These are phyloP conservation scores for Phoma sp. DNA, from an alignment of 2,329 filamentous ascomycete genomes.

Conservation along the genomic window DNA sequence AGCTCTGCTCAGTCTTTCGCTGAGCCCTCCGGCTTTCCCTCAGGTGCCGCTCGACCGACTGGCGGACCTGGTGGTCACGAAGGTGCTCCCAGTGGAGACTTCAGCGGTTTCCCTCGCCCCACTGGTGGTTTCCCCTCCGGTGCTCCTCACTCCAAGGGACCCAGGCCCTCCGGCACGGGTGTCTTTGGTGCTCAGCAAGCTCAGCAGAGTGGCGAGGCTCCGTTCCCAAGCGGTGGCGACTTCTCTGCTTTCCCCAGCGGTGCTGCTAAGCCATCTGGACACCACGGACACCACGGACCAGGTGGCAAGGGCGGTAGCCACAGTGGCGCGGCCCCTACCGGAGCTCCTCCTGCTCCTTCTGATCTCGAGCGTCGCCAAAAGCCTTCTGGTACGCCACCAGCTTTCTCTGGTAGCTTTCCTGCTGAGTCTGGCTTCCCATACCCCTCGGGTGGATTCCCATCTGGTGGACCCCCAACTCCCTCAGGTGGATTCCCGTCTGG, in stretches of 20 bases:
- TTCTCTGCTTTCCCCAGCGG: slow-evolving; percentile 8
- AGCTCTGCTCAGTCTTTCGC: slow-evolving; percentile 11
- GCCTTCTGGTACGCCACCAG: background rate
- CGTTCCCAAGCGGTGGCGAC: slow-evolving; percentile 1
- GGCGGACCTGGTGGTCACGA: slow-evolving; percentile 1
- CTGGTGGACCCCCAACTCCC: background rate
- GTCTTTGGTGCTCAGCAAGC: too few relatives aligned
- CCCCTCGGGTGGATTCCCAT: slow-evolving; percentile 1
- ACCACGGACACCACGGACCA: slow-evolving; percentile 4
- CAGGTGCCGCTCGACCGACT: slow-evolving; percentile 6
- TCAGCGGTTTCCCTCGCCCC: background rate
- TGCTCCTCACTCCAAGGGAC: too few relatives aligned
- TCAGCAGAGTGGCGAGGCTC: background rate
- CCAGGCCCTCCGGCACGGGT: too few relatives aligned
- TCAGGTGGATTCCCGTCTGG: background rate
- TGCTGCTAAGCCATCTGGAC: slow-evolving; percentile 4
- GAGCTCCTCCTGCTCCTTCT: background rate
- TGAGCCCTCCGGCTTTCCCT: background rate
- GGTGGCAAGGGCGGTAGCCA: slow-evolving; percentile 3
- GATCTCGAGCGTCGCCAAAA: slow-evolving; percentile 6
- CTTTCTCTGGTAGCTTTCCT: slow-evolving; percentile 6
- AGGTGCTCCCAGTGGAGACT: slow-evolving; percentile 3
- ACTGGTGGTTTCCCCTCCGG: background rate
- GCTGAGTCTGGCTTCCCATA: background rate
- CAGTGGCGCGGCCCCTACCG: background rate